These are phyloP conservation scores for Trichoderma sp. DNA, from an alignment of 2,329 filamentous ascomycete genomes.

Conservation along the genomic window DNA sequence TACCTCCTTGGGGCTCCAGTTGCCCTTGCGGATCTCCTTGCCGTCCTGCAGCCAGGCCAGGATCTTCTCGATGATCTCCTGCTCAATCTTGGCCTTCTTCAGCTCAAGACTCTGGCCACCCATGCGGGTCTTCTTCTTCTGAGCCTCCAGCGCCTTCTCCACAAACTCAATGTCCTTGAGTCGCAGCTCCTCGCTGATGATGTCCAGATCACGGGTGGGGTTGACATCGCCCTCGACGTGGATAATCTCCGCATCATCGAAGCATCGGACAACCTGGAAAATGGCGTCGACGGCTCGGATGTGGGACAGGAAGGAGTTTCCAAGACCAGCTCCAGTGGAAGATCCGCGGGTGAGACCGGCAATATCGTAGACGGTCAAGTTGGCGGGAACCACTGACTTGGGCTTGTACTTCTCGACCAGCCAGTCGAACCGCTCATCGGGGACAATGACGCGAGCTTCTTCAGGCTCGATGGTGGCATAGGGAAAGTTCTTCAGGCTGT, in stretches of 20 bases:
- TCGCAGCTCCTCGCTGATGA: conserved; percentile 94
- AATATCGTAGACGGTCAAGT: conserved; percentile 98
- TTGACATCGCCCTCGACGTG: conserved; percentile 99
- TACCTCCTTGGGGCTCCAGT: conserved; percentile 95
- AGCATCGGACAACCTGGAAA: conserved; percentile 94
- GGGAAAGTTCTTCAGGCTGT: conserved; percentile 79
- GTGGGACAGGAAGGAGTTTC: conserved; percentile 97
- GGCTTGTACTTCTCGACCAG: conserved; percentile 95
- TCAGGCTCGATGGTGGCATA: conserved; percentile 99
- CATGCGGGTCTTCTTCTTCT: conserved; percentile 91
- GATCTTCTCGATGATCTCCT: conserved; percentile 90
- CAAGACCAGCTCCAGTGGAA: conserved; percentile 94
- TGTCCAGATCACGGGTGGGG: conserved; percentile 88
- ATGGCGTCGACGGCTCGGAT: conserved; percentile 98
- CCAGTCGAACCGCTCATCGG: conserved; percentile 96
- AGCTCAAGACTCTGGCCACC: conserved; percentile 95
- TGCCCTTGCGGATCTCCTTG: conserved; percentile 90
- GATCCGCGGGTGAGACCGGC: conserved; percentile 94
- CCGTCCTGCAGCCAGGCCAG: conserved; percentile 80
- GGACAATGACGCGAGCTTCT: conserved; percentile 95
- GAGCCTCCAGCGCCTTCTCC: conserved; percentile 88
- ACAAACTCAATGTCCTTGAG: conserved; percentile 99
- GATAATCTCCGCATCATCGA: conserved; percentile 99
- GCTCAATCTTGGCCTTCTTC: conserved; percentile 95
- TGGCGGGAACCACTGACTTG: conserved; percentile 94